Base-by-base conservation (phyloP, 768 basidiomycete genomes). In the Clitopilus hobsonii region DNA sequence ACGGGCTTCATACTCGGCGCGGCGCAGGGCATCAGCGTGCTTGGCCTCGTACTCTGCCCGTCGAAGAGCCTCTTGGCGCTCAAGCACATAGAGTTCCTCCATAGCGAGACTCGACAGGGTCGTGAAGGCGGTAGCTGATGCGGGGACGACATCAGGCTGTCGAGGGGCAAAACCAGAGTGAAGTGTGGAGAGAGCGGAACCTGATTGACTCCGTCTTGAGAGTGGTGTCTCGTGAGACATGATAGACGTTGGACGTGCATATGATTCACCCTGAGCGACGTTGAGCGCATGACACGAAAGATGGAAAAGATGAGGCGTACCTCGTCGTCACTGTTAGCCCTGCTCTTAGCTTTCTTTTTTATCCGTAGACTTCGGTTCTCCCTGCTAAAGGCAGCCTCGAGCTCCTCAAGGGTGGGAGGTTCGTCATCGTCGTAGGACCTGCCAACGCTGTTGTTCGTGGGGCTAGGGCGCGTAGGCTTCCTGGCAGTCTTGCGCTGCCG, bases 81-180 rank as follows among this genome's bases (percentile, higher is more conserved):
- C 95, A 26, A 98, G 84, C 61, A 87, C 85, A 63, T 90, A 88
- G 6, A 98, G 80, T 65, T 97, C 92, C 55, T 92, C 92, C 72
- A 95, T 88, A 2, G 94, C 94, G 18, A 89, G 74, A 26, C 74
- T 86, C 45, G 88, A 87, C 18, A 91, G 69, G 1, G 87, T 78
- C n/a, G 82, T 81, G 62, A 90, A 83, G 2, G 88, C 77, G 28
- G 83, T 71, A 10, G 71, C 23, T 50, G 62, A 27, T 56, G 65
- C 10, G 60, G 55, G 55, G 63, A 67, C 1, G 60, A 63, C 28
- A 65, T 71, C 29, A 47, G 60, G 63, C 29, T 65, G 65, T 23
- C 26, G 54, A 30, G 60, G 60, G 18, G 61, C 51, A 63, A 62
- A 51, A 65, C 63, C 28, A 61, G 54, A 54, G n/a, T 62, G 57